phyloP scores from a whole-genome alignment of 495 filamentous ascomycete species.

The Darksidea phi region DNA sequence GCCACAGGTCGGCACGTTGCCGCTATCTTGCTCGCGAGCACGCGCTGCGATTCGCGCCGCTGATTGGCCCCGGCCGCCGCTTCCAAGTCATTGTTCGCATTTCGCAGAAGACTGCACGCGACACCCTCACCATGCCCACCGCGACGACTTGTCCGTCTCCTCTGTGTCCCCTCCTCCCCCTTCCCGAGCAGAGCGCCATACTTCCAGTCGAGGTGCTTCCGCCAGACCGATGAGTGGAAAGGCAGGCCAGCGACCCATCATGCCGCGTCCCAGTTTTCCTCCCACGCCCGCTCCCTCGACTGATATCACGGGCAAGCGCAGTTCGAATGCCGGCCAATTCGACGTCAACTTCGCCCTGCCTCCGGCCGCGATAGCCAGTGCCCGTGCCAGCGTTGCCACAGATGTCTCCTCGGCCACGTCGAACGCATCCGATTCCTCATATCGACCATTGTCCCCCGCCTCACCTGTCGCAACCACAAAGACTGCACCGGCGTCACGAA shows the following conservation, averaged over 20 bases:
- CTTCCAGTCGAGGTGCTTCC: constrained; percentile 3
- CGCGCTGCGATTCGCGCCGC: too few species aligned
- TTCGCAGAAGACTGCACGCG: constrained; percentile 6
- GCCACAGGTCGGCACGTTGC: too few species aligned
- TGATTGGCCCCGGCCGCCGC: too few species aligned
- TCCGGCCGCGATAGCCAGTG: constrained; percentile 67
- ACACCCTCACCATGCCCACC: constrained; percentile 22
- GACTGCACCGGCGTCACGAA: constrained; percentile 48
- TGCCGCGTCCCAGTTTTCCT: constrained; percentile 70
- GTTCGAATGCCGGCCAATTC: constrained; percentile 51
- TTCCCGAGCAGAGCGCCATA: constrained; percentile 3
- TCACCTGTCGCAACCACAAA: constrained; percentile 62
- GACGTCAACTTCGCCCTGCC: constrained; percentile 75
- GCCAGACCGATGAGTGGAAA: constrained; percentile 12
- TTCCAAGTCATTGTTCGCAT: too few species aligned
- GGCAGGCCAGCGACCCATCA: constrained; percentile 44
- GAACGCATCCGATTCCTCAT: constrained; percentile 49
- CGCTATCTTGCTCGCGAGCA: too few species aligned
- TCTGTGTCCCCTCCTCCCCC: neutral
- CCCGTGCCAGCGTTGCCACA: constrained; percentile 32
- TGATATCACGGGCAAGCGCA: constrained; percentile 76
- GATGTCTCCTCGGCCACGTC: constrained; percentile 47
- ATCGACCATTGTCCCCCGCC: constrained; percentile 56
- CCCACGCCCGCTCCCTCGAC: constrained; percentile 84
- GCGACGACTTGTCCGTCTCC: neutral